Evolutionary conservation across 75 land plant species (phyloP), one percentile per base, ranked within the genome.

Genomic region (Selaginella moellendorffii): DNA sequence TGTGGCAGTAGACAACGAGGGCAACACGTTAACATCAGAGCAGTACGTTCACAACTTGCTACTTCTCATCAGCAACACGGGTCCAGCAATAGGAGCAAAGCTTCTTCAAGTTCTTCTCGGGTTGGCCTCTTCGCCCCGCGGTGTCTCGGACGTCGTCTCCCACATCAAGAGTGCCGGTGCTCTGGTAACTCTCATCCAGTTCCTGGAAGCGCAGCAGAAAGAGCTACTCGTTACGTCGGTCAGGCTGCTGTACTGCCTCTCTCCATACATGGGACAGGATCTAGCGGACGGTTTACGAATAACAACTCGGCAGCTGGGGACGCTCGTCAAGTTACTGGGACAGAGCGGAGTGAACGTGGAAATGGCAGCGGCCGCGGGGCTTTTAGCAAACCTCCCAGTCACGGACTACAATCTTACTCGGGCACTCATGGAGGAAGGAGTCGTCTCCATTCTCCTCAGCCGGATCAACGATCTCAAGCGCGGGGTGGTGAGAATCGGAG

Each of bases 151-250:
- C 5, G 52, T 87, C 12, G 80, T 83, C 8, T 70, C 72, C 5
- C 76, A 62, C 42, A 84, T 95, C 63, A 95, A 74, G 69, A 95
- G 97, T 69, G 85, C 91, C 26, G 99, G 99, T 62, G 99, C 99
- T 24, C 76, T 72, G n/a, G 80, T 84, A 53, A 90, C 80, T 71
- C 71, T 95, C 56, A 85, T 79, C 26, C 82, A 81, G 53, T 56
- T 87, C 66, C 79, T 83, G 20, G 82, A 83, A 63, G 65, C 69
- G 8, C 78, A 74, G 1, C 52, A 77, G 26, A 76, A 60, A 62
- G 79, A 83, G 21, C 78, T 87, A 46, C 67, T 31, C 1, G 63
- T 79, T 52, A 81, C 71, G 24, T 69, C 81, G 1, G 61, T 76
- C 10, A 77, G 82, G 56, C 76, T 87, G 1, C 75, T 87, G 2